Base-by-base conservation (phyloP, 2,329 filamentous ascomycete genomes). In the Geoglossum cookeanum region DNA sequence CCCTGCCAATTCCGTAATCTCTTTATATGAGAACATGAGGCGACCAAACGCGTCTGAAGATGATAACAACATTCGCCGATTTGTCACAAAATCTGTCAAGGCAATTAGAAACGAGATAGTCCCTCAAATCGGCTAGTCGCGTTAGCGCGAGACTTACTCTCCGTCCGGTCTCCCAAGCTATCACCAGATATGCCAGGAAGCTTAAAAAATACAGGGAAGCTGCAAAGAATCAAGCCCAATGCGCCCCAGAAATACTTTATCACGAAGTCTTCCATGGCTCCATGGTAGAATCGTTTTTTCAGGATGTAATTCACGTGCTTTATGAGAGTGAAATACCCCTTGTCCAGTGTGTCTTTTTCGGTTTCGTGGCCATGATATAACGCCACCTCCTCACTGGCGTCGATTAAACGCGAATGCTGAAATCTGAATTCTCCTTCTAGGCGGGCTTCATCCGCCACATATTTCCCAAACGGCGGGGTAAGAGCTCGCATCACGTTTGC, bases 191-290 rank as follows among this genome's bases (percentile, higher is more conserved):
- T 66, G 1, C 85, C 86, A 0, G 90, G 89, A 17, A 96, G 78
- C 69, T 91, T 91, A 75, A 98, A 86, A 69, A 98, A 98, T 1
- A 97, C 91, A 0, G 92, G 92, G 0, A 95, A 83, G 69, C 88
- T 94, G 74, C 92, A 98, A 8, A 98, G 81, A 61, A 95, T 70
- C 61, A 98, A 77, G 1, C 92, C 92, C 48, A 98, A 70, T 1
- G 92, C 91, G 45, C 92, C 92, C 92, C 92, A 98, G 71, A 97
- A 92, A 68, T 98, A 98, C 70, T 98, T 98, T 71, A 98, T 95
- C 58, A 97, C 88, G 70, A 96, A 98, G 69, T 98, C 92, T 68
- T 98, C 92, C 91, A 97, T 96, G 65, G 98, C 84, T n/a, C 90
- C 91, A 68, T 98, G 91, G 69, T 97, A 97, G 68, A 98, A 86